These are phyloP conservation scores for Juncus inflexus DNA, from an alignment of 176 grass and related monocot species.

Conservation along the genomic window DNA sequence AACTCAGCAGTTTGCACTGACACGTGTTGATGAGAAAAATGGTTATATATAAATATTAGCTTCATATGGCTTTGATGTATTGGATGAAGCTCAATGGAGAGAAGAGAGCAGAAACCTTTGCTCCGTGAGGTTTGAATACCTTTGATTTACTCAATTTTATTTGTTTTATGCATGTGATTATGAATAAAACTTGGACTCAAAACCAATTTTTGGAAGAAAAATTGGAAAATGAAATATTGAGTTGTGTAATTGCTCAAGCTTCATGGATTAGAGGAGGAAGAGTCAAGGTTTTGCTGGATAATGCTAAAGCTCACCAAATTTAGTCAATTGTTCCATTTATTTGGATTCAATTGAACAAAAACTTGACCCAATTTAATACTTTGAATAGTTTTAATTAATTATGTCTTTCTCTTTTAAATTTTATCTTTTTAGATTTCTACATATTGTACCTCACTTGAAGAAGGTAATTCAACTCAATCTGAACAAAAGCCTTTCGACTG, in stretches of 20 bases:
- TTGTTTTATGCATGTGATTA: conserved; percentile 4
- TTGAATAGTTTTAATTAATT: conserved; percentile 1
- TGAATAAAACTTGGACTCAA: background rate
- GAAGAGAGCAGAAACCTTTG: conserved; percentile 29
- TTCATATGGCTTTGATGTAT: no score
- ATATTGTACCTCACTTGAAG: conserved; percentile 14
- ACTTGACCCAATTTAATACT: no score
- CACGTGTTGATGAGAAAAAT: no score
- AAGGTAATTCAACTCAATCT: background rate
- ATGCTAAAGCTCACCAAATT: no score
- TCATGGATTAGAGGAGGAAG: background rate
- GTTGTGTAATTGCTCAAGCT: background rate
- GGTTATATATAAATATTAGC: no score
- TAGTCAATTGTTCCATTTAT: no score
- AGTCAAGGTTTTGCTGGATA: no score
- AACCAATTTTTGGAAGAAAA: no score
- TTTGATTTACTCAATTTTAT: conserved; percentile 1
- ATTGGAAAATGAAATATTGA: background rate
- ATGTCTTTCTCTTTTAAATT: background rate
- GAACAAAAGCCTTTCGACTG: conserved; percentile 12
- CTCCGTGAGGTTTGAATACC: conserved; percentile 19
- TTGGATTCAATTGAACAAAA: no score
- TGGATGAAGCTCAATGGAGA: conserved; percentile 25
- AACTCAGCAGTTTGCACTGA: no score
- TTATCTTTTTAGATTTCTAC: conserved; percentile 26